Base-by-base conservation (phyloP, 495 filamentous ascomycete genomes). In the Neurospora intermedia region DNA sequence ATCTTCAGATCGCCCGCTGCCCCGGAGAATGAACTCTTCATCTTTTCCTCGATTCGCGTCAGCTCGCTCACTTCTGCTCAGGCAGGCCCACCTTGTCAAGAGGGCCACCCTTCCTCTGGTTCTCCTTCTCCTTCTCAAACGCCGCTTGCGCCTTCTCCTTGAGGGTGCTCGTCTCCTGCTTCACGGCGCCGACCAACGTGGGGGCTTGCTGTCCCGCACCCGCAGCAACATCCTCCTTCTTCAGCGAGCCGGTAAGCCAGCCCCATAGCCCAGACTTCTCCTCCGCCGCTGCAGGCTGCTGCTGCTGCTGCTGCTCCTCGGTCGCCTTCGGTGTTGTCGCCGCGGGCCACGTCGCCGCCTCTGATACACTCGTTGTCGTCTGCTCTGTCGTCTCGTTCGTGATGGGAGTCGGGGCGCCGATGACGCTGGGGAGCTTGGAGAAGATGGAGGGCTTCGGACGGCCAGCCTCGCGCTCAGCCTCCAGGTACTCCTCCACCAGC, bases 201-300 rank as follows among this genome's bases (percentile, higher is more conserved):
- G 54, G 27, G 27, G 70, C 69, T 83, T 82, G 71, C 81, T 82
- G 45, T 80, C 82, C 62, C 80, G 73, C 70, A 79, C 77, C 82
- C 16, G 78, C 54, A 6, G 69, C 71, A 75, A 82, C 78, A 74
- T 82, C 84, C 71, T 92, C 90, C 73, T 88, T 87, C 80, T 89
- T 89, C 54, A 93, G 74, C 20, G 81, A 81, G 15, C 80, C 76
- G 23, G 83, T 83, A 48, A 85, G 72, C 84, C 83, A 86, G 43
- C 69, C 35, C 76, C 75, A 78, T 27, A 82, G 41, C 54, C 77
- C 31, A 15, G 48, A 62, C 38, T 71, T 74, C 43, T 72, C 72
- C 38, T 46, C 43, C 43, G 7, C 43, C 18, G 43, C 43, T n/a
- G 43, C 43, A 46, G 43, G n/a, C 43, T 85, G 80, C 45, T 82